A percentile compares a stretch with the other conserved stretches of the same genome.
These are phyloP conservation scores for Cryphonectria nitschkei DNA, from an alignment of 2,329 filamentous ascomycete species.

Conservation along the genomic window DNA sequence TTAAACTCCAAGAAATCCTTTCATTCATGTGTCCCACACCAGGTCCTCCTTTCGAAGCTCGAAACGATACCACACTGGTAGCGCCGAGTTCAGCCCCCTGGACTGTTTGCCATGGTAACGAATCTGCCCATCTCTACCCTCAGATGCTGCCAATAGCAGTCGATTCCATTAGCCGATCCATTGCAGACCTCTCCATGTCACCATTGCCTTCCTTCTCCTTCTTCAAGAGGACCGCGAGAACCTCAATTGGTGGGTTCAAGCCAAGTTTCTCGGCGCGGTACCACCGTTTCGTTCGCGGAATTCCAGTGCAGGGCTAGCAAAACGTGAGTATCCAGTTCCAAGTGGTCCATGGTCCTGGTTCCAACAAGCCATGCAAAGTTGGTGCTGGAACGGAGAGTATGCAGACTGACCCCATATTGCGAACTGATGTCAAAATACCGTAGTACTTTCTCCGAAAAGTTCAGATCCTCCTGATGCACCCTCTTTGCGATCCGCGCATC, in stretches of 20 bases:
- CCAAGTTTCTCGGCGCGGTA: slow-evolving; percentile 80
- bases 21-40: not conserved
- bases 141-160: slow-evolving; percentile 43
- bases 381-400: too few relatives aligned
- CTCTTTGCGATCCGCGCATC: slow-evolving; percentile 66
- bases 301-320: slow-evolving; percentile 82
- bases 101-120: not conserved
- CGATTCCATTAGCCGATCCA: slow-evolving; percentile 68
- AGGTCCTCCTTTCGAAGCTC: not conserved
- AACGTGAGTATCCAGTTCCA: slow-evolving; percentile 13
- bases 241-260: slow-evolving; percentile 86
- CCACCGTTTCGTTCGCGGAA: slow-evolving; percentile 82
- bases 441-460: slow-evolving; percentile 80
- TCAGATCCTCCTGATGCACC: slow-evolving; percentile 78
- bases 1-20: not conserved
- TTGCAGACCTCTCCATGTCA: slow-evolving; percentile 68
- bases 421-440: slow-evolving; percentile 90
- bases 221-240: slow-evolving; percentile 80
- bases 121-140: not conserved
- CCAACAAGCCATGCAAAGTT: not conserved
- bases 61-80: not conserved
- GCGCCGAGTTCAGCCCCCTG: not conserved
- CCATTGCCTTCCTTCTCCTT: slow-evolving; percentile 63
- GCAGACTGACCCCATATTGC: slow-evolving; percentile 82
- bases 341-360: not conserved